A percentile compares a stretch with the other conserved stretches of the same genome.
Evolutionary conservation across 352 stramenopile species (phyloP).

Genomic region (Phytophthora pisi): DNA sequence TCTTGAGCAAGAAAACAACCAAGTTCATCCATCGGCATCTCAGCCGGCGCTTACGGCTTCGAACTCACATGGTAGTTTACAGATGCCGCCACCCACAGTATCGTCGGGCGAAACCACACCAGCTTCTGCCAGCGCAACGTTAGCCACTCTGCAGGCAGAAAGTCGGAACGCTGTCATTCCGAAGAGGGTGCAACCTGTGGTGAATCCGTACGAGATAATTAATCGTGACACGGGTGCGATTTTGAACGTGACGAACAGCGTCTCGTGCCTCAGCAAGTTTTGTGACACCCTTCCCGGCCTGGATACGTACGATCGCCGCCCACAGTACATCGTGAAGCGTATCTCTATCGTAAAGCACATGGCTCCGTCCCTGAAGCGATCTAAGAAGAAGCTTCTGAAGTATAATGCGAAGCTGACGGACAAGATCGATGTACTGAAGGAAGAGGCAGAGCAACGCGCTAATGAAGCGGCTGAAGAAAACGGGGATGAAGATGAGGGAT

Average conservation of each 20-base stretch:
- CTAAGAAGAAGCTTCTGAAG: slow-evolving; percentile 80
- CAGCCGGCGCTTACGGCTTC: slow-evolving; percentile 5
- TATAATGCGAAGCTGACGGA: slow-evolving; percentile 82
- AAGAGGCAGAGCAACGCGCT: slow-evolving; percentile 41
- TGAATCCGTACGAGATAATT: slow-evolving; percentile 57
- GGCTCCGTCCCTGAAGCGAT: slow-evolving; percentile 54
- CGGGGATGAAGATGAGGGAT: slow-evolving; percentile 20
- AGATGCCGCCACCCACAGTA: slow-evolving; percentile 16
- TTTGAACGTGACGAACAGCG: slow-evolving; percentile 69
- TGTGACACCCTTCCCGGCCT: slow-evolving; percentile 82
- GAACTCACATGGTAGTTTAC: slow-evolving; percentile 8
- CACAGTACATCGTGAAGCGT: slow-evolving; percentile 79
- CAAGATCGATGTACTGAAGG: slow-evolving; percentile 75
- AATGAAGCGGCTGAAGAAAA: slow-evolving; percentile 27
- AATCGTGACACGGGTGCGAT: slow-evolving; percentile 70
- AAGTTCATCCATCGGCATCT: not conserved
- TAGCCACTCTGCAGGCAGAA: slow-evolving; percentile 27
- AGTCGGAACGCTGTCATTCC: slow-evolving; percentile 9
- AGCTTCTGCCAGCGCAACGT: slow-evolving; percentile 14
- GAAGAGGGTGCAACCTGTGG: slow-evolving; percentile 23
- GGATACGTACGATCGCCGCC: slow-evolving; percentile 81
- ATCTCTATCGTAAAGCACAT: slow-evolving; percentile 57
- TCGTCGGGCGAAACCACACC: slow-evolving; percentile 6
- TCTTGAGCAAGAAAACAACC: slow-evolving; percentile 49
- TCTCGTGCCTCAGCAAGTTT: slow-evolving; percentile 72